A percentile compares a stretch with the other conserved stretches of the same genome.
phyloP scores from a whole-genome alignment of 1,139 yeast genomes.

The Magnusiomyces fungicola region DNA sequence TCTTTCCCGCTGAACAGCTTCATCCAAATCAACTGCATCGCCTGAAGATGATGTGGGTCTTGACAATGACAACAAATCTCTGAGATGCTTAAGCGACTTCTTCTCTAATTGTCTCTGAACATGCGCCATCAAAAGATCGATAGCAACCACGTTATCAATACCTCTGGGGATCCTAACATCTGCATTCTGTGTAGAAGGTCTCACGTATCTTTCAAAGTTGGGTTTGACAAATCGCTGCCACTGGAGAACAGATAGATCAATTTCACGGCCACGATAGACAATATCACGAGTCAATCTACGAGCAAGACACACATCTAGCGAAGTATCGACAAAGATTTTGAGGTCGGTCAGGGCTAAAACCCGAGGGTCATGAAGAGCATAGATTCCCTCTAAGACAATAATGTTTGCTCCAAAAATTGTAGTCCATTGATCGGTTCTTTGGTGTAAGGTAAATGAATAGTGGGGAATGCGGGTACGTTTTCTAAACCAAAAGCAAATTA shows the following conservation, averaged over 20 bases:
- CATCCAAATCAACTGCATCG: too few species aligned
- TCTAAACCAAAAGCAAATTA: constrained; percentile 20
- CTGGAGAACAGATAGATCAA: constrained; percentile 73
- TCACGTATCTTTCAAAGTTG: constrained; percentile 67
- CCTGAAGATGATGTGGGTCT: not conserved
- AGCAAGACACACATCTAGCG: constrained; percentile 83
- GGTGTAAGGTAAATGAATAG: constrained; percentile 73
- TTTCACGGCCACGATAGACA: constrained; percentile 74
- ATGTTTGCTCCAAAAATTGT: constrained; percentile 95
- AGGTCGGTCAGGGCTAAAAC: constrained; percentile 72
- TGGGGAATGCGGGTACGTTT: constrained; percentile 68
- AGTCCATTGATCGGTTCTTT: constrained; percentile 57
- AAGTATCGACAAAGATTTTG: constrained; percentile 89
- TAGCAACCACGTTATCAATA: constrained; percentile 72
- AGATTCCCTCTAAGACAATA: constrained; percentile 84
- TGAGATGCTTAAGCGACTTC: constrained; percentile 62
- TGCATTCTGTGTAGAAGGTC: constrained; percentile 73
- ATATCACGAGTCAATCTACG: constrained; percentile 84
- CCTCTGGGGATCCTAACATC: constrained; percentile 88
- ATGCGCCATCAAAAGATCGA: constrained; percentile 70
- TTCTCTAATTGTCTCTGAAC: constrained; percentile 60
- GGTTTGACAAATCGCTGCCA: constrained; percentile 93
- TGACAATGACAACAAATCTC: constrained; percentile 51
- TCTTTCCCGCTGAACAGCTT: not conserved
- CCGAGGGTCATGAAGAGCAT: constrained; percentile 68